Evolutionary conservation across 1,139 yeast species (phyloP).

Genomic region (Nakaseomyces nivariensis): DNA sequence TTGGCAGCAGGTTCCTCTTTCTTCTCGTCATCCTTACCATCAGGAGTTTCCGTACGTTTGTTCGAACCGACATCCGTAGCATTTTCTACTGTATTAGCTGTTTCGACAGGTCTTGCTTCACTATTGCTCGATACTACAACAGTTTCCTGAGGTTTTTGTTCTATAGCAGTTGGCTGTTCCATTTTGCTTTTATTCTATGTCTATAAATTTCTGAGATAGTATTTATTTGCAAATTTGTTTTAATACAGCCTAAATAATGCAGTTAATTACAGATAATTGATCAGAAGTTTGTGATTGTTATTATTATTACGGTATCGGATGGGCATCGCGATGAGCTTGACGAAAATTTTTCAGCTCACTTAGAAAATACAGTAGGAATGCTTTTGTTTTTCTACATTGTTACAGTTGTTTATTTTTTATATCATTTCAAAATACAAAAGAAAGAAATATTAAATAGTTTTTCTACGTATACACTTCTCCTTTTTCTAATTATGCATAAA

Average conservation of each 20-base stretch:
- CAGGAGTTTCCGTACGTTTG: conserved; percentile 13
- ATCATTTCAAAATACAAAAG: too few relatives aligned
- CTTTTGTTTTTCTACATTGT: neutral
- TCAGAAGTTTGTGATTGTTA: too few relatives aligned
- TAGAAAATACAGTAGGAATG: neutral
- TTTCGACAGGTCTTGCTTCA: neutral
- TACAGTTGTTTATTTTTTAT: neutral
- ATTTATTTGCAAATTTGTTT: too few relatives aligned
- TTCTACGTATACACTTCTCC: too few relatives aligned
- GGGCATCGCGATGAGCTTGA: neutral
- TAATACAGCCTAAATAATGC: too few relatives aligned
- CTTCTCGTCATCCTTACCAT: conserved; percentile 27
- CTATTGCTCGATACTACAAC: neutral
- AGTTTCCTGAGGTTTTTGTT: neutral
- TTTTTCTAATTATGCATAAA: neutral
- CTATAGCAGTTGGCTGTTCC: neutral
- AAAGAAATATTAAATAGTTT: too few relatives aligned
- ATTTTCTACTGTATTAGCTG: neutral
- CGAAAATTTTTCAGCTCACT: neutral
- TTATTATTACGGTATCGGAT: too few relatives aligned
- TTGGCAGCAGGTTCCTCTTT: conserved; percentile 22
- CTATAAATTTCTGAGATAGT: too few relatives aligned
- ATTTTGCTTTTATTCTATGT: too few relatives aligned
- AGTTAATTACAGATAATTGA: too few relatives aligned
- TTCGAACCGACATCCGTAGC: conserved; percentile 29